Percentiles rank a stretch among this genome's conserved stretches.
These are phyloP conservation scores for Boletus patriciae DNA, from an alignment of 768 basidiomycete genomes.

Conservation along the genomic window DNA sequence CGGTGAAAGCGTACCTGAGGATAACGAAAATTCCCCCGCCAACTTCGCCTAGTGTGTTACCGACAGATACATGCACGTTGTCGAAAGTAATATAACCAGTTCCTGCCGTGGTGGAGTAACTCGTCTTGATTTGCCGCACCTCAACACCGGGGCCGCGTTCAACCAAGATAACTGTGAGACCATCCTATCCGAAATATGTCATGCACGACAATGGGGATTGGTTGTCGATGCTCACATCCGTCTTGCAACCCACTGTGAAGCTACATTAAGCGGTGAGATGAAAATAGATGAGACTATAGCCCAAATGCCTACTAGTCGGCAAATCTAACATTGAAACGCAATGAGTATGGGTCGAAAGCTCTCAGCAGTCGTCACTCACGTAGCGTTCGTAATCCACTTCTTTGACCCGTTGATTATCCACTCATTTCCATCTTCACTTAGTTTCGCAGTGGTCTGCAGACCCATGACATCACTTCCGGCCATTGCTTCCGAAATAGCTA, in stretches of 20 bases:
- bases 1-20: constrained; percentile 40
- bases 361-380: constrained; percentile 30
- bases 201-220: constrained; percentile 21
- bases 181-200: constrained; percentile 39
- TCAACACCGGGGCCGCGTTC: constrained; percentile 64
- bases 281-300: background rate
- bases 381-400: constrained; percentile 69
- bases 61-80: constrained; percentile 81
- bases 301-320: constrained; percentile 34
- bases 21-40: constrained; percentile 64
- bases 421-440: constrained; percentile 64
- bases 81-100: constrained; percentile 85
- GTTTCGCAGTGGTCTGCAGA: constrained; percentile 58
- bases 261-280: constrained; percentile 35
- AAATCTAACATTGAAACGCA: constrained; percentile 33
- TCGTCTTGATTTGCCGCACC: constrained; percentile 71
- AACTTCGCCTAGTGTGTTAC: constrained; percentile 72
- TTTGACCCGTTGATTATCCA: constrained; percentile 76
- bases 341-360: constrained; percentile 3
- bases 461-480: constrained; percentile 71
- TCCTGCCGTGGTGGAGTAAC: constrained; percentile 86
- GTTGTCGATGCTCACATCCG: constrained; percentile 38
- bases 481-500: constrained; percentile 77
- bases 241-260: constrained; percentile 62
- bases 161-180: constrained; percentile 65